These are phyloP conservation scores for Capsicum baccatum DNA, from an alignment of 257 asterid genomes.

Conservation along the genomic window DNA sequence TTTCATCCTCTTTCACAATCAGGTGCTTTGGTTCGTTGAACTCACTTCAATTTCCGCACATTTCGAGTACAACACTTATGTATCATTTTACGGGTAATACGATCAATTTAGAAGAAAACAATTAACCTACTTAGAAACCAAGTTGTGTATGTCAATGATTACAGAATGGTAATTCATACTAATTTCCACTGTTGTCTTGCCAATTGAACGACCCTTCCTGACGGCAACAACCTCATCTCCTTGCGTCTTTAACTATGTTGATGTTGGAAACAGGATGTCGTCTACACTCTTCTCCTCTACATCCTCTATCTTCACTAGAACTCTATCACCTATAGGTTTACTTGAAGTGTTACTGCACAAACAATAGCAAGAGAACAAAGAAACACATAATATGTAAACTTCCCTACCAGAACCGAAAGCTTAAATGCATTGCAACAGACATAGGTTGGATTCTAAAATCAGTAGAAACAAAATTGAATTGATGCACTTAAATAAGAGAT, in stretches of 20 bases:
- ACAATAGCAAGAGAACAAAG: conserved; percentile 10
- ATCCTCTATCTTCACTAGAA: conserved; percentile 72
- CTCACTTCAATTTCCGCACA: conserved; percentile 92
- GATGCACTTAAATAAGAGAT: background rate
- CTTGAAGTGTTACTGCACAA: conserved; percentile 74
- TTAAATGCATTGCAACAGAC: background rate
- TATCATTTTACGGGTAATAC: conserved; percentile 58
- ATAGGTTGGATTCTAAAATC: background rate
- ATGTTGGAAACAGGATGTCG: conserved; percentile 82
- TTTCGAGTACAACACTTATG: conserved; percentile 79
- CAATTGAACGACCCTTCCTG: conserved; percentile 87
- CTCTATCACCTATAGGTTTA: conserved; percentile 94
- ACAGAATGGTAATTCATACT: conserved; percentile 60
- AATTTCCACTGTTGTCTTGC: conserved; percentile 74
- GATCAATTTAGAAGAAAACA: background rate
- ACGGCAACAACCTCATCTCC: conserved; percentile 97
- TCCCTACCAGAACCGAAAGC: background rate
- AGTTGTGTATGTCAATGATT: background rate
- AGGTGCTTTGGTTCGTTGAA: conserved; percentile 79
- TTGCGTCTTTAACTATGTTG: conserved; percentile 70
- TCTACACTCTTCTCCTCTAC: conserved; percentile 90
- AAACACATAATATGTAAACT: background rate
- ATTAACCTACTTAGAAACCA: background rate
- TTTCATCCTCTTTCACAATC: conserved; percentile 90
- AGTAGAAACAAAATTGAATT: background rate